These are phyloP conservation scores for Prunus yedoensis DNA, from an alignment of 331 rosid genomes.

Conservation along the genomic window DNA sequence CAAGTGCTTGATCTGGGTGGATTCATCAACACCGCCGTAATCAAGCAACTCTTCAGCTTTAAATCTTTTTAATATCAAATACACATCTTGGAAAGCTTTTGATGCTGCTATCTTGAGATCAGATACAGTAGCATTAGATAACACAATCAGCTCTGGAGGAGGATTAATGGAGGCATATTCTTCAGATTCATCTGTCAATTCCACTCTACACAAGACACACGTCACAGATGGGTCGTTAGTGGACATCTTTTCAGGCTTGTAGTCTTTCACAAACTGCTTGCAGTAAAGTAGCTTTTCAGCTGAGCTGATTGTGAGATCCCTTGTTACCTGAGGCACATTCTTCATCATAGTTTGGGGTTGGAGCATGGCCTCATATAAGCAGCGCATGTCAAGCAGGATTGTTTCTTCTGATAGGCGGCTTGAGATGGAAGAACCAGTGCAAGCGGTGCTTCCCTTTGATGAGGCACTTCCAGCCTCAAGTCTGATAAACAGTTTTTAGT, in stretches of 20 bases:
- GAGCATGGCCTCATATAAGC: slow-evolving; percentile 68
- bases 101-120: slow-evolving; percentile 72
- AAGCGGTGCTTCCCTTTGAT: slow-evolving; percentile 30
- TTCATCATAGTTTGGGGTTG: slow-evolving; percentile 68
- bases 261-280: slow-evolving; percentile 92
- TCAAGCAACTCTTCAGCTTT: slow-evolving; percentile 71
- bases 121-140: slow-evolving; percentile 63
- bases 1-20: slow-evolving; percentile 65
- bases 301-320: slow-evolving; percentile 57
- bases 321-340: slow-evolving; percentile 49
- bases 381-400: slow-evolving; percentile 65
- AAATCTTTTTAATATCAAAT: slow-evolving; percentile 63
- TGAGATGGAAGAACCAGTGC: slow-evolving; percentile 36
- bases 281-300: slow-evolving; percentile 86
- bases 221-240: slow-evolving; percentile 31
- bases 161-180: slow-evolving; percentile 35
- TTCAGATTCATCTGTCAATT: slow-evolving; percentile 60
- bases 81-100: slow-evolving; percentile 81
- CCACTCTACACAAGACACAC: slow-evolving; percentile 63
- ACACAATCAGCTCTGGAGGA: slow-evolving; percentile 66
- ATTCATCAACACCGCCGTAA: slow-evolving; percentile 64
- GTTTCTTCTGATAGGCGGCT: slow-evolving; percentile 62
- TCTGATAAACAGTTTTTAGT: slow-evolving; percentile 38
- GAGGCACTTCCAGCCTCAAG: slow-evolving; percentile 50
- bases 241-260: slow-evolving; percentile 41